phyloP scores from a whole-genome alignment of 2,329 filamentous ascomycete species.

The Colletotrichum noveboracense region DNA sequence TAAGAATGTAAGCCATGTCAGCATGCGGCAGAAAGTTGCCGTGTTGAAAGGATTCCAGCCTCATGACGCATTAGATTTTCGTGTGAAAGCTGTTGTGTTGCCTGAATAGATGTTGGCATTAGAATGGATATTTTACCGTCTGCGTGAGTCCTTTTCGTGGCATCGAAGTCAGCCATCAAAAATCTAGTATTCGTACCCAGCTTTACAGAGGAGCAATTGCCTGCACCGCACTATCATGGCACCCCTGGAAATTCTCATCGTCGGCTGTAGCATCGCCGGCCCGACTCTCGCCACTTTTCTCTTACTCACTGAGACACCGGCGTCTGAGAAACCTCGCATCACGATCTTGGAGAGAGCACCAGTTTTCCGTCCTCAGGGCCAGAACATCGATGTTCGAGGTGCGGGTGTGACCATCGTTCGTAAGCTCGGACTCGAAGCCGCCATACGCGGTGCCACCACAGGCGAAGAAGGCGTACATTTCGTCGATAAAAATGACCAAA shows the following conservation, averaged over 20 bases:
- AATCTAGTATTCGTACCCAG: neutral
- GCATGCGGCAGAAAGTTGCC: neutral
- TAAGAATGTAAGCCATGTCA: neutral
- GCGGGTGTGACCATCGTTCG: slow-evolving; percentile 41
- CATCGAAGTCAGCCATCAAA: neutral
- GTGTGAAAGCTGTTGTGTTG: neutral
- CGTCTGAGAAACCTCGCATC: slow-evolving; percentile 24
- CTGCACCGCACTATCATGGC: neutral
- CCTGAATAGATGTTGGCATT: neutral
- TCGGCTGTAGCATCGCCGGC: slow-evolving; percentile 38
- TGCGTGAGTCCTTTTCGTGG: neutral
- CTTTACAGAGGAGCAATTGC: neutral
- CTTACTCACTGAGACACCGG: neutral
- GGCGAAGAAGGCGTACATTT: slow-evolving; percentile 53
- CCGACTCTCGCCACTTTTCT: slow-evolving; percentile 29
- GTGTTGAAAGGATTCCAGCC: neutral
- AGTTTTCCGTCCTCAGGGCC: slow-evolving; percentile 29
- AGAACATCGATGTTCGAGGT: slow-evolving; percentile 42
- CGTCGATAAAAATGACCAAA: slow-evolving; percentile 43
- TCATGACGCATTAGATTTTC: neutral
- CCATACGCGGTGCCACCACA: slow-evolving; percentile 31
- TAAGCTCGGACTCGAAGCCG: slow-evolving; percentile 41
- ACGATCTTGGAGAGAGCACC: slow-evolving; percentile 45
- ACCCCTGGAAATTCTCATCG: slow-evolving; percentile 28
- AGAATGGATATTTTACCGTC: neutral